These are phyloP conservation scores for Wickerhamomyces silvicola DNA, from an alignment of 805 yeast genomes.

Conservation along the genomic window DNA sequence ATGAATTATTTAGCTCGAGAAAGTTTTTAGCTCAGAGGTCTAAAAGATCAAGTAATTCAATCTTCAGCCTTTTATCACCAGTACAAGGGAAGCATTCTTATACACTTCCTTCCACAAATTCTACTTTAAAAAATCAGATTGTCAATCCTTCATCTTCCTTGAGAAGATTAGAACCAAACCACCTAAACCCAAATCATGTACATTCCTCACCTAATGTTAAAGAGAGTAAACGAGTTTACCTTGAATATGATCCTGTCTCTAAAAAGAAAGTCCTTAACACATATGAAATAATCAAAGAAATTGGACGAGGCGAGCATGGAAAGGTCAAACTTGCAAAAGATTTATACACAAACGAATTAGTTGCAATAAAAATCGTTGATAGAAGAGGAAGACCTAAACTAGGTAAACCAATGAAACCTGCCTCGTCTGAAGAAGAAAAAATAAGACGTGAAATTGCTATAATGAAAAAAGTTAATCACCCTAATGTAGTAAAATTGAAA, in stretches of 20 bases:
- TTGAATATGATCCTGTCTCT: constrained; percentile 85
- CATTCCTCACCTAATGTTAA: constrained; percentile 45
- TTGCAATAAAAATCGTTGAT: constrained; percentile 92
- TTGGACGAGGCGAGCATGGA: constrained; percentile 98
- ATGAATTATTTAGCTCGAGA: constrained; percentile 19
- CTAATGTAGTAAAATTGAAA: constrained; percentile 79
- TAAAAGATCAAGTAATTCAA: constrained; percentile 12
- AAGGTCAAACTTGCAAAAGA: constrained; percentile 89
- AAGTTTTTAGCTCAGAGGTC: not conserved
- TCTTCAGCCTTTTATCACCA: constrained; percentile 10
- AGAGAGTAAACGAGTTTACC: constrained; percentile 72
- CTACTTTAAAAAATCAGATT: constrained; percentile 11
- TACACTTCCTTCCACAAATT: constrained; percentile 8
- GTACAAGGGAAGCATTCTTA: not conserved
- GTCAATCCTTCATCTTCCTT: constrained; percentile 1
- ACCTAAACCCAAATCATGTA: constrained; percentile 19
- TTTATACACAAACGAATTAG: constrained; percentile 51
- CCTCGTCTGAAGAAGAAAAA: constrained; percentile 56
- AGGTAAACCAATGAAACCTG: constrained; percentile 40
- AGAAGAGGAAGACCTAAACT: constrained; percentile 54
- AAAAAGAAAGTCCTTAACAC: constrained; percentile 79
- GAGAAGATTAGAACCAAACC: constrained; percentile 18
- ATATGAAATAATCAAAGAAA: constrained; percentile 79
- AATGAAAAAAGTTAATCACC: constrained; percentile 87
- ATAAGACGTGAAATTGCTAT: constrained; percentile 86